Conservation (phyloP, 768 basidiomycete genomes). For the Boletus fagicola region DNA sequence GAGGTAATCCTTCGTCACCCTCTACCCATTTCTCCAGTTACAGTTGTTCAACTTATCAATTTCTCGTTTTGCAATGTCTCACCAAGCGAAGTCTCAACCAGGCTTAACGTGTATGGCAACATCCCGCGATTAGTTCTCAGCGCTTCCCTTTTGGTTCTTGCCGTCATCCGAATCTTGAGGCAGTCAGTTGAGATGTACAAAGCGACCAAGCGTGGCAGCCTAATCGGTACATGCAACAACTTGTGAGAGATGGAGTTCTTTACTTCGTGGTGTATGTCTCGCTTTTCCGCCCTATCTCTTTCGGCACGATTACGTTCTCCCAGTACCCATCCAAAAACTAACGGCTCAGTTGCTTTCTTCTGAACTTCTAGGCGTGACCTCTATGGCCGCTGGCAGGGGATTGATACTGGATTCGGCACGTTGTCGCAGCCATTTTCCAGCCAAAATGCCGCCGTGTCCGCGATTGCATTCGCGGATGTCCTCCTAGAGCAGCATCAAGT, state of each 20-base stretch:
- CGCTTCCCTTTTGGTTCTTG: not conserved
- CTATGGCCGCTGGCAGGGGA: no score
- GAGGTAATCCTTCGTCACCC: no score
- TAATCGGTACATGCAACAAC: no score
- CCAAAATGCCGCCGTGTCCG: not conserved
- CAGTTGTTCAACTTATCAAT: not conserved
- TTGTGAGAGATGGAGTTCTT: conserved; percentile 4
- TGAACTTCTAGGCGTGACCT: no score
- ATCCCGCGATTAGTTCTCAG: not conserved
- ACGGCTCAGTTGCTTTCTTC: no score
- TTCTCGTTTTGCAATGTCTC: not conserved
- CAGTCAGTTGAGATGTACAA: conserved; percentile 6
- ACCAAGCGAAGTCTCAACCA: not conserved
- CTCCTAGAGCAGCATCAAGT: not conserved
- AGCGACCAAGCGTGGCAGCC: conserved; percentile 7
- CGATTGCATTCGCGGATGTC: not conserved
- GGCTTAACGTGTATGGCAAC: not conserved
- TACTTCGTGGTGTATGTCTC: conserved; percentile 7
- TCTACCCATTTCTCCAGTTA: not conserved
- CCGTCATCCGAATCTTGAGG: not conserved
- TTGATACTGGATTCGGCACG: not conserved
- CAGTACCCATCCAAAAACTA: no score
- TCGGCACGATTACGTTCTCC: not conserved
- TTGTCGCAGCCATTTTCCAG: not conserved
- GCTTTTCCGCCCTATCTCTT: no score